These are phyloP conservation scores for Citrus mangshanensis DNA, from an alignment of 345 rosid species.

Conservation along the genomic window DNA sequence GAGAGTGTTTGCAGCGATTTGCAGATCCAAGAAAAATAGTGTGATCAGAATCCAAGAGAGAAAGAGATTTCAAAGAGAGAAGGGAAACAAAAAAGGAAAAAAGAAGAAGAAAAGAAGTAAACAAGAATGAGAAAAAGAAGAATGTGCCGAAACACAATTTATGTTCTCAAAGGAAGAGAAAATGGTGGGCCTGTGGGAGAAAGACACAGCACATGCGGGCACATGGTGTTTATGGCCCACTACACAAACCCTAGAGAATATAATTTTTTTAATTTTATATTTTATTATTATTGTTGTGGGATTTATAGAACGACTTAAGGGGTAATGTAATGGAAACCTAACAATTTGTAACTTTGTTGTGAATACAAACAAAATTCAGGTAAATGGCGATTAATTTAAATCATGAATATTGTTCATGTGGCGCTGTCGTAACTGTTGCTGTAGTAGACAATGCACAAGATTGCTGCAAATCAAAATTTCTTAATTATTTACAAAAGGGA, in stretches of 20 bases:
- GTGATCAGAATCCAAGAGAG: slow-evolving; percentile 11
- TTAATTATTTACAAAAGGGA: neutral
- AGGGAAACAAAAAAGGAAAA: neutral
- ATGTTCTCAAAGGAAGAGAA: slow-evolving; percentile 45
- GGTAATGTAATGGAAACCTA: slow-evolving; percentile 33
- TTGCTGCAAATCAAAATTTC: neutral
- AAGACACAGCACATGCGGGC: slow-evolving; percentile 97
- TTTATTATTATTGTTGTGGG: neutral
- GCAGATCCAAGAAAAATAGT: slow-evolving; percentile 36
- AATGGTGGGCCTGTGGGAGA: slow-evolving; percentile 65
- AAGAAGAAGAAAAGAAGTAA: slow-evolving; percentile 16
- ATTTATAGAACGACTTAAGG: neutral
- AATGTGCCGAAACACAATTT: slow-evolving; percentile 45
- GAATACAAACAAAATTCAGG: slow-evolving; percentile 35
- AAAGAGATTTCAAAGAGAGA: neutral
- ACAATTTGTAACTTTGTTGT: slow-evolving; percentile 25
- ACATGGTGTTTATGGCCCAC: slow-evolving; percentile 77
- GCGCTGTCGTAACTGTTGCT: neutral
- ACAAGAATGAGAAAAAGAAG: slow-evolving; percentile 29
- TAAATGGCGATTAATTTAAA: slow-evolving; percentile 2
- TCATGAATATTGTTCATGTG: neutral
- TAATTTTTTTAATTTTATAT: neutral
- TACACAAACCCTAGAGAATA: slow-evolving; percentile 34
- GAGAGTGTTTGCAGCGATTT: slow-evolving; percentile 26
- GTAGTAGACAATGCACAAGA: neutral